Conservation (phyloP, 805 yeast species). For the Hemisphaericaspora nanyangensis region DNA sequence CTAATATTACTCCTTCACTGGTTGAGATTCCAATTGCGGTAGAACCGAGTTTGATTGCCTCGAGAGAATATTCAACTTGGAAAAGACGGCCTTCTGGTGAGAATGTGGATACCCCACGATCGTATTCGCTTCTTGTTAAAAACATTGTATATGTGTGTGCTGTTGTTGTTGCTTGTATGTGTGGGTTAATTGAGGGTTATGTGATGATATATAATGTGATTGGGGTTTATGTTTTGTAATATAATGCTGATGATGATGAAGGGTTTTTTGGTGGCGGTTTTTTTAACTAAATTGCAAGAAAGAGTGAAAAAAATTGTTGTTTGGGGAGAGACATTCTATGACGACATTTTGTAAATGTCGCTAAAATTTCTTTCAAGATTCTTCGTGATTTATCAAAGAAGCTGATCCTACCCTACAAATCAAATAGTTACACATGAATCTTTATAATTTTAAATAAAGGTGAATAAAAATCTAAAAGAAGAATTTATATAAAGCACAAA, state of each 20-base stretch:
- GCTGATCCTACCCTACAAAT: too few relatives aligned
- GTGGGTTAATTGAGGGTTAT: not conserved
- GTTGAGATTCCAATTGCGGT: conserved; percentile 97
- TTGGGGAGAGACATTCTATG: too few relatives aligned
- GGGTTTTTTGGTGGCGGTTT: conserved; percentile 2
- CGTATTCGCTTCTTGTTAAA: conserved; percentile 98
- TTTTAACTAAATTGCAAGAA: too few relatives aligned
- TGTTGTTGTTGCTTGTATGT: not conserved
- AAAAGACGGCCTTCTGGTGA: conserved; percentile 98
- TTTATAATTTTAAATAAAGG: too few relatives aligned
- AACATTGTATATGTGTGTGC: conserved; percentile 63
- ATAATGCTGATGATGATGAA: too few relatives aligned
- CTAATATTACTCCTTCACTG: conserved; percentile 90
- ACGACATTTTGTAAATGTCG: too few relatives aligned
- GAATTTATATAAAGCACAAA: not conserved
- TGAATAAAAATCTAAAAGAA: not conserved
- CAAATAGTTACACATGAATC: too few relatives aligned
- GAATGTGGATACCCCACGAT: conserved; percentile 97
- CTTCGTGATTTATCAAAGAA: too few relatives aligned
- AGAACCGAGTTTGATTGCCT: conserved; percentile 95
- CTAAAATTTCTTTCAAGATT: too few relatives aligned
- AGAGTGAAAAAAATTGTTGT: too few relatives aligned
- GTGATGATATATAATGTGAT: too few relatives aligned
- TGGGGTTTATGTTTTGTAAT: too few relatives aligned
- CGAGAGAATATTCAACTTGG: conserved; percentile 96